Base-by-base conservation (phyloP, 1,284 basidiomycete species). In the Porodaedalea pini region DNA sequence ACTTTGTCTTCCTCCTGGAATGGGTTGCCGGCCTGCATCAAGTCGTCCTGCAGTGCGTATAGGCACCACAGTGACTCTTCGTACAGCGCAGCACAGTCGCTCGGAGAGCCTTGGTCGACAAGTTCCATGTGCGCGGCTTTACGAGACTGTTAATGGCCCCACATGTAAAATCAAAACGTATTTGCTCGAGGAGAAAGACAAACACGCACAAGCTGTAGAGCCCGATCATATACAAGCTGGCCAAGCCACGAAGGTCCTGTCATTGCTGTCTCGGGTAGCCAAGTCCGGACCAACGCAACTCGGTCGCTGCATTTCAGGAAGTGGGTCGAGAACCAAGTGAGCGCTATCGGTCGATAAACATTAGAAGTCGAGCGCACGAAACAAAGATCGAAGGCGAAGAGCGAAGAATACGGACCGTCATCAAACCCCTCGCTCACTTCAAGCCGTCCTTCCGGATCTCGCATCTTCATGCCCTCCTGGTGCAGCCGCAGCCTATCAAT, bases 1-100 rank as follows among this genome's bases (percentile, higher is more conserved):
- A 78, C 78, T 34, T 85, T 79, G 68, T 96, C 94, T 64, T 94
- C 91, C 45, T 92, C 90, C 76, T 86, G 80, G 68, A 91, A 90
- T 1, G 86, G 85, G 62, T 90, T 92, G 11, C 85, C 88, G 3
- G 83, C 85, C 67, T 94, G 90, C 64, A 98, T 78, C 2, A 90
- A 79, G 61, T 95, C 91, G 68, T 99, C 96, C 66, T 96, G 86
- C 4, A 98, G 78, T 0, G 93, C 90, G 63, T 92, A 90, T 25
- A 99, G 76, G 68, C 95, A 90, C 89, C 92, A 96, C 17, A 97
- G 72, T 0, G 94, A 93, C 61, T 93, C 93, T 68, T 98, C 95
- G 73, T 99, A 99, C 36, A 95, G 79, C 67, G 90, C 88, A 73
- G 97, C 90, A 68, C 94, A 97, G 64, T 90, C 87, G 62, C 94